A percentile compares a stretch with the other conserved stretches of the same genome.
Evolutionary conservation across 306 rosid genomes (phyloP).

Genomic region (Prunus kanzakura): DNA sequence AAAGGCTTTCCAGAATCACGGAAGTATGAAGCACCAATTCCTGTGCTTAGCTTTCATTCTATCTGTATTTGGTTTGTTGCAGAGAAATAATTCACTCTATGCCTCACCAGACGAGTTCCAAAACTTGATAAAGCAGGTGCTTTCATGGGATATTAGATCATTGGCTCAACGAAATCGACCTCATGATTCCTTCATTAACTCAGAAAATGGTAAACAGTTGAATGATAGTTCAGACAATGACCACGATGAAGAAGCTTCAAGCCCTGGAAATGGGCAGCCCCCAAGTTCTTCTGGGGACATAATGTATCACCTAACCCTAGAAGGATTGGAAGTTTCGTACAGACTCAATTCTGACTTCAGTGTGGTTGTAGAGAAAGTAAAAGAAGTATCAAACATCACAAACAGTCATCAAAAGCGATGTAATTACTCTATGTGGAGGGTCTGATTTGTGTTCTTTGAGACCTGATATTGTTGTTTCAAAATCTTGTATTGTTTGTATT

Average conservation of each 20-base stretch:
- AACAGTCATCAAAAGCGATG: constrained; percentile 28
- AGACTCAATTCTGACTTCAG: constrained; percentile 48
- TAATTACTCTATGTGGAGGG: constrained; percentile 46
- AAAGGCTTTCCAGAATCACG: background rate
- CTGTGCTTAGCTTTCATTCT: background rate
- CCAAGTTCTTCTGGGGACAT: constrained; percentile 29
- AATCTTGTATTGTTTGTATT: background rate
- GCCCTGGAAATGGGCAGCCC: constrained; percentile 26
- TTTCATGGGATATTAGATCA: constrained; percentile 94
- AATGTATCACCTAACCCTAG: constrained; percentile 67
- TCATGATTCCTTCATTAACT: constrained; percentile 33
- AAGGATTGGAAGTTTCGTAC: constrained; percentile 77
- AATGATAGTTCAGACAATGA: constrained; percentile 39
- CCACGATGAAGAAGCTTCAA: constrained; percentile 34
- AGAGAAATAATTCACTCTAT: constrained; percentile 75
- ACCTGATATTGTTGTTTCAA: background rate
- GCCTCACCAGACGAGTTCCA: constrained; percentile 69
- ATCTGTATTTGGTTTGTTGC: constrained; percentile 17
- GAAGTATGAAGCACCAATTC: constrained; percentile 1
- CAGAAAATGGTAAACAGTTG: constrained; percentile 25
- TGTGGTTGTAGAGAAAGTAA: constrained; percentile 56
- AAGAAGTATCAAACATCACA: constrained; percentile 24
- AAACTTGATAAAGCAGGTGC: constrained; percentile 73
- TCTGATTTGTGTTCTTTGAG: constrained; percentile 14
- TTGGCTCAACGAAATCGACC: constrained; percentile 70